Evolutionary conservation across 108 stramenopile genomes (phyloP), one percentile per base, ranked within the genome.

Genomic region (Fistulifera pelliculosa): DNA sequence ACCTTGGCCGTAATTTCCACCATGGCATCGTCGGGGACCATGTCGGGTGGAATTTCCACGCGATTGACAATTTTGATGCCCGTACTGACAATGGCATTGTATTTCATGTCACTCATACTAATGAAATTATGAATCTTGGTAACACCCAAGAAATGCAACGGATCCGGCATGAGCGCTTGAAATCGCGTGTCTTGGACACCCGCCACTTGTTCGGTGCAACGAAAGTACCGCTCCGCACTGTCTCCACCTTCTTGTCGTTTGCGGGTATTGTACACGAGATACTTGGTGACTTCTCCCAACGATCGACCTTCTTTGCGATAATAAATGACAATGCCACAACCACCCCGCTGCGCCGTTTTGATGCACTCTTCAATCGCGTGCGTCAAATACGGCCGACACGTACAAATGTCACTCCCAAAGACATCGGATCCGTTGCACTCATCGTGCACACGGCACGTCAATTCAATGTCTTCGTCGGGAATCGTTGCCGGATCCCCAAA

Each of bases 281-380:
- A 99, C 68, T 99, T 99, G 52, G 96, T 97, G 14, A 96, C 96
- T 74, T 98, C 95, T 45, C 98, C 96, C 24, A 96, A 73, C 41
- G 84, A 80, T 40, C 95, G 69, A 24, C 96, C 98, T 62, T 99
- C 98, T 73, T 99, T 99, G 17, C 98, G 88, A 65, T 74, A 99
- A 74, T 99, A 99, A 54, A 99, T 91, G 53, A 98, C 93, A 26
- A 99, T 60, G 6, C 96, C 96, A 52, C 85, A 84, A 24, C 98
- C 98, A 44, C 96, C 96, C 21, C 73, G 64, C 63, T 95, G 78
- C 1, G 98, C 98, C 14, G 95, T 96, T 63, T 78, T 80, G 73
- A 99, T 94, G 71, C 95, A 96, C 71, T 97, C 96, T 83, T 99
- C 98, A 71, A 99, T 99, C 47, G 96, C 98, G 69, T 99, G 96